Percentiles rank a stretch among this genome's conserved stretches.
Conservation (phyloP, 2,329 filamentous ascomycete species). For the Aspergillus niger region DNA sequence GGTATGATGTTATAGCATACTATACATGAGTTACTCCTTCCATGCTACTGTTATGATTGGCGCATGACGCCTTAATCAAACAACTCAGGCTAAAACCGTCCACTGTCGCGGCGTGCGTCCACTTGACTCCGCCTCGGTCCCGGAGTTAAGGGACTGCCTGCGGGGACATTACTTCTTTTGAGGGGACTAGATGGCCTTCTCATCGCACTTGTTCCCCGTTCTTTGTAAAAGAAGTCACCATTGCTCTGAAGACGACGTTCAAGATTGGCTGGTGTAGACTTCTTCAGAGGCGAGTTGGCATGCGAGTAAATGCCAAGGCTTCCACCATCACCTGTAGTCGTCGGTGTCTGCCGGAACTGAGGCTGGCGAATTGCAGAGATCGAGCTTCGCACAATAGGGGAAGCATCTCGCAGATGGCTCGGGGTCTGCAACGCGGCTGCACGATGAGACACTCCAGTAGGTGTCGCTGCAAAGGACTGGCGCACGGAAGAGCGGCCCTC, state of each 20-base stretch:
- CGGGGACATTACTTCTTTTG: constrained; percentile 46
- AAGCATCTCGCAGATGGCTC: constrained; percentile 50
- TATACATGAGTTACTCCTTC: constrained; percentile 11
- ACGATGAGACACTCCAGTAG: constrained; percentile 42
- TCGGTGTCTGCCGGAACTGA: constrained; percentile 51
- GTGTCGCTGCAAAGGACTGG: constrained; percentile 44
- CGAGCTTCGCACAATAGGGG: constrained; percentile 45
- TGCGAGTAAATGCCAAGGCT: constrained; percentile 79
- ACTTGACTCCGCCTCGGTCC: constrained; percentile 39
- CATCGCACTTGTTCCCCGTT: constrained; percentile 39
- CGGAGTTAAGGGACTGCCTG: constrained; percentile 35
- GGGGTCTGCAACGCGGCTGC: constrained; percentile 42
- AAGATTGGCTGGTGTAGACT: constrained; percentile 65
- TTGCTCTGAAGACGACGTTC: constrained; percentile 43
- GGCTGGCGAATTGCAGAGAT: constrained; percentile 56
- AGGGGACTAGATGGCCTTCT: constrained; percentile 45
- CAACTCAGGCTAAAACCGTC: constrained; percentile 26
- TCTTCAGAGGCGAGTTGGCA: constrained; percentile 79
- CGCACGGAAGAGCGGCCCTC: constrained; percentile 52
- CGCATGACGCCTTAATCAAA: constrained; percentile 7
- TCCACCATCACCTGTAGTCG: constrained; percentile 64
- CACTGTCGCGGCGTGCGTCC: constrained; percentile 31
- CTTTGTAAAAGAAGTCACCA: constrained; percentile 40
- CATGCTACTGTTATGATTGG: background rate
- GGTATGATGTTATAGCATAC: constrained; percentile 1